These are phyloP conservation scores for Exophiala dermatitidis DNA, from an alignment of 2,329 filamentous ascomycete genomes.

Conservation along the genomic window DNA sequence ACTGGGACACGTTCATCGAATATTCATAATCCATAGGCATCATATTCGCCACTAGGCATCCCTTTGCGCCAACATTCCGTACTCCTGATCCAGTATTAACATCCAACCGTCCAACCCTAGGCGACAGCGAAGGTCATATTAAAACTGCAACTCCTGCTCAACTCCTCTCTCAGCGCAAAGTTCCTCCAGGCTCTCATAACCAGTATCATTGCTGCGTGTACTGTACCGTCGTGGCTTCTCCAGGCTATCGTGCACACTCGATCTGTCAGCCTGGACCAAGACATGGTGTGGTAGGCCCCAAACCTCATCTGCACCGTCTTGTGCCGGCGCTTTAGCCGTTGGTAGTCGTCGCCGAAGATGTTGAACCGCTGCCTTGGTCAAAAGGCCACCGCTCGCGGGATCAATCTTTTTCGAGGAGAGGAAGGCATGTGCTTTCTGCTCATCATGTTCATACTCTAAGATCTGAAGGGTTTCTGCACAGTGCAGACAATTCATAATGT, in stretches of 20 bases:
- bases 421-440: slow-evolving; percentile 30
- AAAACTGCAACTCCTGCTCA: slow-evolving; percentile 1
- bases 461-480: slow-evolving; percentile 54
- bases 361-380: slow-evolving; percentile 20
- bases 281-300: slow-evolving; percentile 14
- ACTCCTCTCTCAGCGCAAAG: slow-evolving; percentile 10
- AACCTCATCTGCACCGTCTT: slow-evolving; percentile 20
- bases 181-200: slow-evolving; percentile 33
- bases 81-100: neutral
- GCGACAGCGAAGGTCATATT: neutral
- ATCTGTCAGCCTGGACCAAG: slow-evolving; percentile 16
- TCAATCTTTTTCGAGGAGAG: slow-evolving; percentile 30
- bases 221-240: slow-evolving; percentile 27
- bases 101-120: neutral
- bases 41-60: no score
- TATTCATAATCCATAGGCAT: no score
- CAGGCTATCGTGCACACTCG: slow-evolving; percentile 9
- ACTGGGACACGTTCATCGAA: no score
- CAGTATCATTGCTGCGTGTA: slow-evolving; percentile 35
- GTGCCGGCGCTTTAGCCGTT: slow-evolving; percentile 6
- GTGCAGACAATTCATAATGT: slow-evolving; percentile 52
- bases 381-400: slow-evolving; percentile 25
- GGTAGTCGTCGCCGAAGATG: slow-evolving; percentile 22
- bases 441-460: slow-evolving; percentile 35
- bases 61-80: no score